Evolutionary conservation across 2,329 filamentous ascomycete genomes (phyloP), one percentile per base, ranked within the genome.

Genomic region (Clonostachys rhizophaga): DNA sequence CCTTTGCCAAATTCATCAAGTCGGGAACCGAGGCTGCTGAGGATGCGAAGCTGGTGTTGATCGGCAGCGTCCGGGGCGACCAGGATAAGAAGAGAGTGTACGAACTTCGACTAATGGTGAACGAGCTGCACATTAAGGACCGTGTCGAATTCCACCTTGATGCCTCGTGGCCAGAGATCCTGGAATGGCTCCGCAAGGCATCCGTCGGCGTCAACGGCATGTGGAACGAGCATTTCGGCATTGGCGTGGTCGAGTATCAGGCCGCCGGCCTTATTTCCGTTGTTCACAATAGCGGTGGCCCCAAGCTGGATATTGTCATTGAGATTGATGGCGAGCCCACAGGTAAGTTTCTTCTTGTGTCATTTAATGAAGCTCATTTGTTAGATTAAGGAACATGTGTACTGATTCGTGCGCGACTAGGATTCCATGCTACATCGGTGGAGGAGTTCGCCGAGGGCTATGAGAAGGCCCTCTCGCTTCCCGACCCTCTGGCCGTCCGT

Each of bases 211-310:
- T 95, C 33, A 99, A 99, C 58, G 90, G 88, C 59, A 99, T 99
- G 94, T 99, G 94, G 92, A 97, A 96, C 64, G 94, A 99, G 70
- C 94, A 99, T 66, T 99, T 99, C 63, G 94, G 94, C 18, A 99
- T 99, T 49, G 94, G 94, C 2, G 91, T 97, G 14, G 94, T 99
- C 39, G 94, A 99, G 72, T 99, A 97, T 62, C 91, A 97, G 63
- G 94, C 94, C 5, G 94, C 94, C 0, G 94, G 94, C 2, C 73
- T 99, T 49, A 91, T 99, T 48, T 84, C 87, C 6, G 91, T 99
- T 0, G 94, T 97, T 9, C 94, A 99, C 59, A 77, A 96, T 65
- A 94, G 88, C 44, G 94, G 92, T 9, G 94, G 94, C 0, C 94
- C 94, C 3, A 96, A 94, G 67, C 69, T 90, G 52, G 94, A 99